Evolutionary conservation across 2,329 filamentous ascomycete genomes (phyloP).

Genomic region (Exophiala viscosa): DNA sequence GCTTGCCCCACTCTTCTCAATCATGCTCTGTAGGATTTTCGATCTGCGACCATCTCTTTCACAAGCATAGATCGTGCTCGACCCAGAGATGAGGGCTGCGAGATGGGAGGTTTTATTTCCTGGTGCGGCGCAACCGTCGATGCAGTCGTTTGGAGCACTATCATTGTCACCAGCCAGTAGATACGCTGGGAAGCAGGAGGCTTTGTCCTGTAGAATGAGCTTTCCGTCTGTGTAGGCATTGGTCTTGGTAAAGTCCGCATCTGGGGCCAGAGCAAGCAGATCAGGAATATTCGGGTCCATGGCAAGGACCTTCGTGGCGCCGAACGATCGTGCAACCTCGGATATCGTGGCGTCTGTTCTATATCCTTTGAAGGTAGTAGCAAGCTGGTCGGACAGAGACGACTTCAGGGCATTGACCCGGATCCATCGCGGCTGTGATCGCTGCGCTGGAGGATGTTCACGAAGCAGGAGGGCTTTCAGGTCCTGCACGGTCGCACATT

Average conservation of each 20-base stretch:
- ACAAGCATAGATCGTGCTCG: conserved; percentile 64
- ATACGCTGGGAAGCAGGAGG: conserved; percentile 93
- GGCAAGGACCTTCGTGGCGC: conserved; percentile 48
- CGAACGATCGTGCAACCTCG: conserved; percentile 49
- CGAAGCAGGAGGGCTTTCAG: conserved; percentile 46
- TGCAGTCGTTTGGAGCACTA: conserved; percentile 58
- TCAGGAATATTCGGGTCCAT: conserved; percentile 81
- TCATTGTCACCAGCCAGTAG: conserved; percentile 66
- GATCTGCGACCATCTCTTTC: conserved; percentile 71
- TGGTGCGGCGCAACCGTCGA: conserved; percentile 93
- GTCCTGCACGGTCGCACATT: conserved; percentile 63
- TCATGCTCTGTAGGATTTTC: conserved; percentile 78
- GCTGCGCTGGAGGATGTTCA: conserved; percentile 35
- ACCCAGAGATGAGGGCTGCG: conserved; percentile 62
- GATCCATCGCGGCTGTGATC: conserved; percentile 80
- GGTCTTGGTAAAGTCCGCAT: conserved; percentile 67
- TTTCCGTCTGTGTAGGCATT: conserved; percentile 70
- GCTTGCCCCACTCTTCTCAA: conserved; percentile 69
- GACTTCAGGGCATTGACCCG: conserved; percentile 77
- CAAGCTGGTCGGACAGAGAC: conserved; percentile 67
- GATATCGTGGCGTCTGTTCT: conserved; percentile 52
- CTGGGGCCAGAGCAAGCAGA: conserved; percentile 71
- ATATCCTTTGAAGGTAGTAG: conserved; percentile 67
- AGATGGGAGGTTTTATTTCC: conserved; percentile 97
- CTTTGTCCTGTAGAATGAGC: conserved; percentile 92